Evolutionary conservation across 305 asterid species (phyloP), one percentile per base, ranked within the genome.

Genomic region (Fraxinus floribunda): DNA sequence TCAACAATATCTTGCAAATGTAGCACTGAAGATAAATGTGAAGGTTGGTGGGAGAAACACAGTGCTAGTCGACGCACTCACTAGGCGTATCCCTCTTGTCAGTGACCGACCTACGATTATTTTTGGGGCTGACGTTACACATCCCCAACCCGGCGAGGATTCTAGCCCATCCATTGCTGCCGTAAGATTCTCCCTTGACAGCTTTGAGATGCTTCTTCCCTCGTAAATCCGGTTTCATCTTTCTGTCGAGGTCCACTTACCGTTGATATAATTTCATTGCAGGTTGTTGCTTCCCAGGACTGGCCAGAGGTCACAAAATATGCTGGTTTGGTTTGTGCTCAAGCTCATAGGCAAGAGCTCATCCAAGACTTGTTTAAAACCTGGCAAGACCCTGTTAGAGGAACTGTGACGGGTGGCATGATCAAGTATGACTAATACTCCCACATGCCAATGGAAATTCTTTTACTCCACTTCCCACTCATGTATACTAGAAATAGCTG

Each of bases 211-310:
- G 11, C 75, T 7, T 83, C 7, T 16, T 8, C 18, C 16, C 66
- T 24, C 26, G 44, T 34, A 9, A 8, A 30, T 10, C 29, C 1
- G 38, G 20, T 49, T 49, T 49, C 62, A 16, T 52, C 64, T 52
- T 5, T n/a, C 24, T 16, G 9, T 68, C 68, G 8, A 11, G 41
- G 39, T 83, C 29, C 30, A 46, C 49, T 74, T 29, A 70, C 55
- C 26, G 60, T 55, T 81, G 52, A 44, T 86, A 52, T 49, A 62
- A 83, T 78, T 77, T 80, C 11, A 73, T 30, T 81, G 29, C 88
- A 97, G 99, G 99, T 97, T 70, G 99, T 97, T 71, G 99, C 99
- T 7, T 97, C 99, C 36, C 98, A 95, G 87, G 99, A 97, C 87
- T 97, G 99, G 99, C 98, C 98, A 0, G 97, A 95, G 83, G 89